Base-by-base conservation (phyloP, 2,329 filamentous ascomycete species). In the Rhinocladiella mackenziei region DNA sequence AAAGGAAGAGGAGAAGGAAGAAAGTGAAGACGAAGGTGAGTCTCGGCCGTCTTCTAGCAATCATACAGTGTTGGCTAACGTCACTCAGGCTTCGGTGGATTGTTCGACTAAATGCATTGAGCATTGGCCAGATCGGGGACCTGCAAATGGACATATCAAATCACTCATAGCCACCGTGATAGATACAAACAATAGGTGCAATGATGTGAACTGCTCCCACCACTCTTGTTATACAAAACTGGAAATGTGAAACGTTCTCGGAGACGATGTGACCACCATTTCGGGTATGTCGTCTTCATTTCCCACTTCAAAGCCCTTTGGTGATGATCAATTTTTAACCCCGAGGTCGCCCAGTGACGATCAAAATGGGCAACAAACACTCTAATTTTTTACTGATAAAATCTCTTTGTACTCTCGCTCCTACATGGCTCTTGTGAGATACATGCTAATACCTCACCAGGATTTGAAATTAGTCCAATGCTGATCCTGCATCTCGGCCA, bases 321-420 rank as follows among this genome's bases (percentile, higher is more conserved):
- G 66, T 74, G 78, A 83, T 81, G 75, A 81, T 66, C 67, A 51
- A 64, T 80, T 81, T 82, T 82, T 81, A 82, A 81, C 78, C 70
- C 78, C 71, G 72, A 80, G 64, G 62, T 65, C 60, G 62, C 63
- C 62, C 71, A 45, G 66, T 80, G 78, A 78, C 68, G 76, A 80
- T 64, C 56, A 66, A 74, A 72, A 73, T 69, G 70, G 56, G 72
- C 74, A 79, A 78, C 77, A 31, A 78, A 76, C 72, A 81, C 77
- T 82, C 77, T 82, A 81, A 81, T 82, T 82, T 82, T 81, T 82
- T 81, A 65, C 76, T 81, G 78, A 82, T 66, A 62, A 63, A 62
- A 19, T 13, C n/a, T 36, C 19, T 9, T 23, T 32, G 25, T 43
- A n/a, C n/a, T n/a, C n/a, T n/a, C n/a, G n/a, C n/a, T n/a, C n/a